Conservation (phyloP, 257 asterid species). For the Schizonepeta tenuifolia region DNA sequence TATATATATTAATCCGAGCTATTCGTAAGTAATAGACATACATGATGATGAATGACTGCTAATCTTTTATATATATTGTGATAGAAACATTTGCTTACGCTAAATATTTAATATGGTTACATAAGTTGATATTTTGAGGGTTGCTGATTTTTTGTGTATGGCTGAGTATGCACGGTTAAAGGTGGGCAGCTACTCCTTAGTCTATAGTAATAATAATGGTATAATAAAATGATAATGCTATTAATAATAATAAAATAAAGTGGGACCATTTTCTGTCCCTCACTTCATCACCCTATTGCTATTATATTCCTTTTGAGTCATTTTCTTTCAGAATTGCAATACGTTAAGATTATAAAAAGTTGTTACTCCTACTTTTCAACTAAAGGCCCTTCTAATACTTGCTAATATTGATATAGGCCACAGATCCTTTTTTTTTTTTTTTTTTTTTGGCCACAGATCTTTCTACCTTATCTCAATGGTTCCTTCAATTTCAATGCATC, state of each 20-base stretch:
- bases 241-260: slow-evolving; percentile 10
- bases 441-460: neutral
- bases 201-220: neutral
- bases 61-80: neutral
- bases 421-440: no score
- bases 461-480: neutral
- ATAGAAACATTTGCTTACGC: neutral
- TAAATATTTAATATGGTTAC: neutral
- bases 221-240: slow-evolving; percentile 5
- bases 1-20: neutral
- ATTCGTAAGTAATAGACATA: no score
- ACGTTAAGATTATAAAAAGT: slow-evolving; percentile 28
- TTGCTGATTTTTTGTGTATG: slow-evolving; percentile 31
- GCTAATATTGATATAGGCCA: neutral
- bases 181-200: slow-evolving; percentile 18
- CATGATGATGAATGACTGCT: no score
- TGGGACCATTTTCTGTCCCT: slow-evolving; percentile 33
- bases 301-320: neutral
- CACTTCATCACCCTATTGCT: slow-evolving; percentile 8
- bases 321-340: slow-evolving; percentile 26
- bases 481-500: neutral
- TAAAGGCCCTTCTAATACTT: neutral
- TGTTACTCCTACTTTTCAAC: neutral
- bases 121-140: slow-evolving; percentile 23
- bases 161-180: slow-evolving; percentile 31